phyloP scores from a whole-genome alignment of 495 filamentous ascomycete genomes.

The Penicillium ochrochloron region DNA sequence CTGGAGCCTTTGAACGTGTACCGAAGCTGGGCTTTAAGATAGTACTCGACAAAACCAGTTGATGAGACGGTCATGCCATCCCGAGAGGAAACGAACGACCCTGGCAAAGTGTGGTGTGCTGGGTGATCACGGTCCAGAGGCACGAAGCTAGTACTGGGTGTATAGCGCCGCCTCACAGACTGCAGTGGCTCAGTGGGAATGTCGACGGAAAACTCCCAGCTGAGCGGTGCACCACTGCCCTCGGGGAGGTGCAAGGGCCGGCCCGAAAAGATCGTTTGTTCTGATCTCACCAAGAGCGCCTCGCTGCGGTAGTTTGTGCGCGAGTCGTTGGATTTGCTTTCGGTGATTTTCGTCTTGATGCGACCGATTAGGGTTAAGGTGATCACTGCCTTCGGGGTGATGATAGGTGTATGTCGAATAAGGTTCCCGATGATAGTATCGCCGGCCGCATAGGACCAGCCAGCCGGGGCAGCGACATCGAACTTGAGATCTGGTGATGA shows the following conservation, averaged over 20 bases:
- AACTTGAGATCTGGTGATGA: slow-evolving; percentile 11
- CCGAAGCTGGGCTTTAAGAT: slow-evolving; percentile 11
- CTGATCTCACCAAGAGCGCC: neutral
- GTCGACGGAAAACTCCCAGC: slow-evolving; percentile 10
- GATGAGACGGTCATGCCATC: neutral
- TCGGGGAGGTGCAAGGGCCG: slow-evolving; percentile 12
- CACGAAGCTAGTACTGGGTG: neutral
- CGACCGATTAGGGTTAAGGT: slow-evolving; percentile 7
- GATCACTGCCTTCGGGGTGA: neutral
- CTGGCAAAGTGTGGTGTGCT: slow-evolving; percentile 5
- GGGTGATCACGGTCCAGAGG: neutral
- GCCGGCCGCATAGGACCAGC: slow-evolving; percentile 16
- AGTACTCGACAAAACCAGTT: slow-evolving; percentile 14
- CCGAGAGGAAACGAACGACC: neutral
- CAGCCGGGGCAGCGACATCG: slow-evolving; percentile 18
- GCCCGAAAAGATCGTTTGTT: neutral
- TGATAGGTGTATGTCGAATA: slow-evolving; percentile 6
- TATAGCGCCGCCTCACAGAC: neutral
- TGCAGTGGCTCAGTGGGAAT: neutral
- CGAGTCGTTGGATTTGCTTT: neutral
- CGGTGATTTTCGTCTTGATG: slow-evolving; percentile 7
- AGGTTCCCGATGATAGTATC: slow-evolving; percentile 21
- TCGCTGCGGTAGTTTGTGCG: neutral
- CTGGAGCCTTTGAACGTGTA: slow-evolving; percentile 9
- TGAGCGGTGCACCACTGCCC: slow-evolving; percentile 2